Evolutionary conservation across 352 stramenopile genomes (phyloP).

Genomic region (Pythium vanterpoolii): DNA sequence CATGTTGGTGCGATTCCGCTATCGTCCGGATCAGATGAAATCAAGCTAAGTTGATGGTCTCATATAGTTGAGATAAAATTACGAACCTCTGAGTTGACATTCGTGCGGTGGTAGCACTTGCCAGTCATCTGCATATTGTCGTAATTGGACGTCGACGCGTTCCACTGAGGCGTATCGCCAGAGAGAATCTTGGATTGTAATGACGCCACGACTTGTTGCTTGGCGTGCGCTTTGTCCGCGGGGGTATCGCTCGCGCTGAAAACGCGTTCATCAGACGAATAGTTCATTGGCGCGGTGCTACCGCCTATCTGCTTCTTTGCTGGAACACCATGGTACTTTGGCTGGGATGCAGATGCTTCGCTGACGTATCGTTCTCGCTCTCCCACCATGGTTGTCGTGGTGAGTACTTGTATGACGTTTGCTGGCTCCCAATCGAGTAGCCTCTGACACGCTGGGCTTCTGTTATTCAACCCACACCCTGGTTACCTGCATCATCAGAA

Average conservation of each 20-base stretch:
- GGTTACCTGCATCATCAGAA: constrained; percentile 5
- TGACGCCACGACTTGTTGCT: constrained; percentile 56
- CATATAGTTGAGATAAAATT: not conserved
- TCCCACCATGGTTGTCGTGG: constrained; percentile 1
- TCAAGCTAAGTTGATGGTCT: not conserved
- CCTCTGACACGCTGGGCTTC: not conserved
- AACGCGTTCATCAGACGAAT: constrained; percentile 67
- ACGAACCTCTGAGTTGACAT: constrained; percentile 70
- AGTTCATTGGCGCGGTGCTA: constrained; percentile 57
- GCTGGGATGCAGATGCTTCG: not conserved
- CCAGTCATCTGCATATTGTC: constrained; percentile 69
- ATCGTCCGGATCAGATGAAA: not conserved
- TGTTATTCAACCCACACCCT: not conserved
- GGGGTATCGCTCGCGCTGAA: constrained; percentile 66
- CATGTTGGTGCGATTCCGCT: constrained; percentile 78
- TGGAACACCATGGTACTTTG: constrained; percentile 1
- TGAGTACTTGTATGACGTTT: not conserved
- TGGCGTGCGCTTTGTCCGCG: constrained; percentile 46
- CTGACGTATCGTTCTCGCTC: not conserved
- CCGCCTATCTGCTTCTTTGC: constrained; percentile 68
- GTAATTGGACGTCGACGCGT: constrained; percentile 65
- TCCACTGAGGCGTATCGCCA: constrained; percentile 51
- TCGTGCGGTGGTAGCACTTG: constrained; percentile 76
- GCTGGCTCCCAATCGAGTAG: not conserved
- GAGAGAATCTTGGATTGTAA: constrained; percentile 62